These are phyloP conservation scores for Aspergillus niger DNA, from an alignment of 2,329 filamentous ascomycete species.

Conservation along the genomic window DNA sequence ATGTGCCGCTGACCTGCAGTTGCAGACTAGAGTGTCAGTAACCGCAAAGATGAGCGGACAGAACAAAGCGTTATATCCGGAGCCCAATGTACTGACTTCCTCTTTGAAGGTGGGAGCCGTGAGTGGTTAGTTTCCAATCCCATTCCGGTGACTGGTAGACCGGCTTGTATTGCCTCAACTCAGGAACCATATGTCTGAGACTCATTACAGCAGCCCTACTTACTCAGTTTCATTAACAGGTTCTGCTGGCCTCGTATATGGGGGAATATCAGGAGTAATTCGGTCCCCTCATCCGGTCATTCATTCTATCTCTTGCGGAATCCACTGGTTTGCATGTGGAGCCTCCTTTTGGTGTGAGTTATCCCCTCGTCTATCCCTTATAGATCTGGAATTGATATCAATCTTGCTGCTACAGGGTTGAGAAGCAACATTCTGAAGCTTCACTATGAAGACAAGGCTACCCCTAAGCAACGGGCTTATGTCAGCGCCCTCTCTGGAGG, in stretches of 20 bases:
- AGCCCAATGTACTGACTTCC: slow-evolving; percentile 14
- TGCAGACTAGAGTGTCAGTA: background rate
- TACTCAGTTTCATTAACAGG: slow-evolving; percentile 23
- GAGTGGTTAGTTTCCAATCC: slow-evolving; percentile 51
- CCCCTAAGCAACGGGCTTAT: slow-evolving; percentile 61
- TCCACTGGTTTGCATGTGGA: slow-evolving; percentile 80
- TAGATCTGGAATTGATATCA: slow-evolving; percentile 1
- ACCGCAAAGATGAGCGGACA: slow-evolving; percentile 1
- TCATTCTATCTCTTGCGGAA: slow-evolving; percentile 70
- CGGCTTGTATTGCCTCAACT: background rate
- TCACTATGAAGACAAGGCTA: slow-evolving; percentile 56
- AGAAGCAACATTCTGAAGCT: slow-evolving; percentile 49
- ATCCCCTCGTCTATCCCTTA: background rate
- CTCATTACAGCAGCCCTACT: background rate
- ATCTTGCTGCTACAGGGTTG: slow-evolving; percentile 42
- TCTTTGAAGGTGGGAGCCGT: slow-evolving; percentile 63
- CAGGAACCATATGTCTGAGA: background rate
- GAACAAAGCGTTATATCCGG: background rate
- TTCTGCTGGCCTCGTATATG: slow-evolving; percentile 62
- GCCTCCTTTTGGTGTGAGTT: slow-evolving; percentile 72
- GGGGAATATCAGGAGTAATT: slow-evolving; percentile 71
- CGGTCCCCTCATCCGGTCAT: slow-evolving; percentile 65
- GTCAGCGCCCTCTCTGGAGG: slow-evolving; percentile 72
- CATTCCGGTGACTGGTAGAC: slow-evolving; percentile 9
- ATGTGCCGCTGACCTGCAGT: background rate